Conservation (phyloP, 257 asterid species). For the Solanum paucissectum region DNA sequence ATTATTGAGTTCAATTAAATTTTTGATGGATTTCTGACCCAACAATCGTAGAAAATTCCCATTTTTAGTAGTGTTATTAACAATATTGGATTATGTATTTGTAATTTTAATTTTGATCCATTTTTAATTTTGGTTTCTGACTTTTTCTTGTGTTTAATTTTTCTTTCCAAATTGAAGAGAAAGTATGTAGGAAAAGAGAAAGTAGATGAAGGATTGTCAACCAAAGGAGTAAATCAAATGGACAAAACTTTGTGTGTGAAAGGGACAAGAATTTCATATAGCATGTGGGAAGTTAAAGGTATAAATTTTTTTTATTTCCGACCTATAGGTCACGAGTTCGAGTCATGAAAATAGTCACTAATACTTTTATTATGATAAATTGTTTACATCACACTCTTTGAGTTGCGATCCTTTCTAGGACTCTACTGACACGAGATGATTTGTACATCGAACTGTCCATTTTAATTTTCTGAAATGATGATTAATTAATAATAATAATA, state of each 20-base stretch:
- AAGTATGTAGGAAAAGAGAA: conserved; percentile 54
- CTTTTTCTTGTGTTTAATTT: background rate
- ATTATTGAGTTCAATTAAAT: background rate
- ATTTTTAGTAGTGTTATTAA: background rate
- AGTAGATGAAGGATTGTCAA: conserved; percentile 16
- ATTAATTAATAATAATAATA: background rate
- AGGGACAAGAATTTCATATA: conserved; percentile 67
- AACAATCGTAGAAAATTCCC: rapidly evolving
- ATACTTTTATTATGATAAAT: background rate
- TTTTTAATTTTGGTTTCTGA: background rate
- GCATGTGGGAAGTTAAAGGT: conserved; percentile 85
- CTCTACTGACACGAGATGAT: rapidly evolving
- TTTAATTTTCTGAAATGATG: background rate
- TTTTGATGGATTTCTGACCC: background rate
- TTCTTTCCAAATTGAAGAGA: conserved; percentile 20
- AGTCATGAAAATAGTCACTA: rapidly evolving
- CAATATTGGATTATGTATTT: background rate
- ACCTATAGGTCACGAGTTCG: background rate
- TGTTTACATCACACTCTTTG: rapidly evolving
- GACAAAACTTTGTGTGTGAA: conserved; percentile 58
- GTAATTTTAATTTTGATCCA: background rate
- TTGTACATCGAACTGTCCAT: background rate
- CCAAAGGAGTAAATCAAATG: conserved; percentile 49
- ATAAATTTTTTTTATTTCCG: background rate
- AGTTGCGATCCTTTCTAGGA: rapidly evolving